Evolutionary conservation across 306 rosid species (phyloP).

Genomic region (Prunus mume): DNA sequence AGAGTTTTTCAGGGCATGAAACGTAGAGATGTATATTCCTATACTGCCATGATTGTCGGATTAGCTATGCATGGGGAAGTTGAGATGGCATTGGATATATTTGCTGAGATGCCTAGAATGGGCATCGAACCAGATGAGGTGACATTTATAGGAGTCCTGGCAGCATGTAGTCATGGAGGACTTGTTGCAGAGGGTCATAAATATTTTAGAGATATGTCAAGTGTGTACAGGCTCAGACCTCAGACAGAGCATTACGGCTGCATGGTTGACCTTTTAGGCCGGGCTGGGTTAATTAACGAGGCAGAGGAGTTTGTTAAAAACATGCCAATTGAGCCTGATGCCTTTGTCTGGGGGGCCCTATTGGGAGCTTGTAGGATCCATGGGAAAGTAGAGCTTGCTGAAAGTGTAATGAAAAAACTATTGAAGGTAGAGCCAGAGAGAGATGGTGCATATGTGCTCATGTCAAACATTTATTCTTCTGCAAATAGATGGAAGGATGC

Average conservation of each 20-base stretch:
- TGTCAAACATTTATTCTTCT: slow-evolving; percentile 42
- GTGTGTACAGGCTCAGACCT: slow-evolving; percentile 28
- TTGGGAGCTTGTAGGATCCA: slow-evolving; percentile 46
- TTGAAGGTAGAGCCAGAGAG: slow-evolving; percentile 30
- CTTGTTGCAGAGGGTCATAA: slow-evolving; percentile 38
- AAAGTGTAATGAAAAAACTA: slow-evolving; percentile 27
- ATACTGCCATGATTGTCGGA: slow-evolving; percentile 37
- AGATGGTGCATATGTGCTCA: slow-evolving; percentile 37
- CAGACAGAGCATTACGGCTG: slow-evolving; percentile 44
- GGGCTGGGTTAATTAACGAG: slow-evolving; percentile 31
- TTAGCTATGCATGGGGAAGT: slow-evolving; percentile 46
- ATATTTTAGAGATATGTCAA: slow-evolving; percentile 34
- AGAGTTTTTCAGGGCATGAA: slow-evolving; percentile 36
- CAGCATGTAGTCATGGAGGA: slow-evolving; percentile 47
- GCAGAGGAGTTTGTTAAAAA: slow-evolving; percentile 30
- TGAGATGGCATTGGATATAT: slow-evolving; percentile 26
- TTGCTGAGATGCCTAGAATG: slow-evolving; percentile 26
- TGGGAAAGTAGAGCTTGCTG: slow-evolving; percentile 34
- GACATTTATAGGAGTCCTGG: slow-evolving; percentile 38
- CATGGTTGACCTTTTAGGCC: slow-evolving; percentile 54
- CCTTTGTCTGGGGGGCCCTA: slow-evolving; percentile 37
- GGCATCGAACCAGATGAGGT: slow-evolving; percentile 41
- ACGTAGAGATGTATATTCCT: slow-evolving; percentile 35
- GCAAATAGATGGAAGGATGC: slow-evolving; percentile 44
- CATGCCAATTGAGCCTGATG: slow-evolving; percentile 44